Conservation (phyloP, 2,329 filamentous ascomycete species). For the Cladosporium velox region DNA sequence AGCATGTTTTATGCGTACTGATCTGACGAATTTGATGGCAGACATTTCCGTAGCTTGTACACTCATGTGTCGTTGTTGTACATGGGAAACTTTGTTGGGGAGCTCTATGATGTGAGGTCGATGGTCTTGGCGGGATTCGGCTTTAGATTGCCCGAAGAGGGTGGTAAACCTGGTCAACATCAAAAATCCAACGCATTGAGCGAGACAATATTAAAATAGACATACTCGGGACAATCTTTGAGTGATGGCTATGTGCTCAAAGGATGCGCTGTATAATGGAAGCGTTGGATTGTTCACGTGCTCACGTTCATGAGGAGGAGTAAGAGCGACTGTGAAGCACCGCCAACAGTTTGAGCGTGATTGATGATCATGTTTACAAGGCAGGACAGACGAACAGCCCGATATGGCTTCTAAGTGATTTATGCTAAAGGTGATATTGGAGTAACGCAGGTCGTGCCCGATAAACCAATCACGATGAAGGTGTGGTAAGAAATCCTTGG, state of each 20-base stretch:
- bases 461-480: background rate
- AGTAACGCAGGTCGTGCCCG: background rate
- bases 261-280: background rate
- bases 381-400: background rate
- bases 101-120: conserved; percentile 3
- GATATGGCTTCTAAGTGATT: background rate
- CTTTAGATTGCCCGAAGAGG: background rate
- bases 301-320: background rate
- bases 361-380: background rate
- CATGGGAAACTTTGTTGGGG: background rate
- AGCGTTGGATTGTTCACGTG: background rate
- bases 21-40: conserved; percentile 32
- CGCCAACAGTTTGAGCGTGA: background rate
- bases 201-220: background rate
- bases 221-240: background rate
- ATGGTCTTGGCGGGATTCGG: background rate
- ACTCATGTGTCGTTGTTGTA: conserved; percentile 1
- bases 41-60: conserved; percentile 12
- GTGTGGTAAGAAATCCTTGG: background rate
- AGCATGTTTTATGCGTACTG: conserved; percentile 38
- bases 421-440: background rate
- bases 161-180: background rate
- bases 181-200: background rate
- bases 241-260: background rate
- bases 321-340: background rate